Base-by-base conservation (phyloP, 176 grass and related monocot species). In the Oryza meridionalis region DNA sequence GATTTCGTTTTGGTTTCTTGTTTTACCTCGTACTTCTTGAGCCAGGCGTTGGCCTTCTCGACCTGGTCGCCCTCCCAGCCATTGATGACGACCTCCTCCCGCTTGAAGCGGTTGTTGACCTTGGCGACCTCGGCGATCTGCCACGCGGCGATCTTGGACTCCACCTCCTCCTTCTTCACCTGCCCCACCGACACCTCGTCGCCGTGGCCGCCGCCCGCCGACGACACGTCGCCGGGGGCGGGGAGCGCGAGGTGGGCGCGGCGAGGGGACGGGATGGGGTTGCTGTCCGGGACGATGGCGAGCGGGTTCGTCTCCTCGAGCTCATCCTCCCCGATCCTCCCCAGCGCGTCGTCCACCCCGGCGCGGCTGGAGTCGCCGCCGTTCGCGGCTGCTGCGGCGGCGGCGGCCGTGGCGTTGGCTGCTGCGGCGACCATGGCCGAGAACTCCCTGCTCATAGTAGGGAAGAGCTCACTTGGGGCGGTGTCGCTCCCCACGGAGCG, bases 101-200 rank as follows among this genome's bases (percentile, higher is more conserved):
- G 80, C 89, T 98, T 98, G 83, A 93, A 98, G 24, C 96, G 85
- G 85, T 95, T 98, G 85, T 95, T 98, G 68, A 95, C 42, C 93
- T 98, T 98, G 62, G 93, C 93, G 35, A 92, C 86, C 91, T 99
- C 93, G 3, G 96, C 96, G 7, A 92, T 88, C 78, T 99, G 93
- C 96, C 96, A 99, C 59, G 96, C 96, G 43, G 93, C 77, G 79
- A 99, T 96, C 91, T 99, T 99, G 73, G 75, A 92, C 84, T 99
- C 96, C 42, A 93, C 88, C 87, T 99, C 96, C 77, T 94, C 96
- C 89, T 88, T 94, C 87, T 88, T 99, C 75, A 99, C 96, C 83
- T 84, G 85, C 37, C 84, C 87, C 40, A 99, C 85, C 42, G 96
- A 93, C 61, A 94, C 63, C 10, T 70, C 77, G 15, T 25, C 82